A percentile compares a stretch with the other conserved stretches of the same genome.
These are phyloP conservation scores for Aphanomyces invadans DNA, from an alignment of 352 stramenopile genomes.

Conservation along the genomic window DNA sequence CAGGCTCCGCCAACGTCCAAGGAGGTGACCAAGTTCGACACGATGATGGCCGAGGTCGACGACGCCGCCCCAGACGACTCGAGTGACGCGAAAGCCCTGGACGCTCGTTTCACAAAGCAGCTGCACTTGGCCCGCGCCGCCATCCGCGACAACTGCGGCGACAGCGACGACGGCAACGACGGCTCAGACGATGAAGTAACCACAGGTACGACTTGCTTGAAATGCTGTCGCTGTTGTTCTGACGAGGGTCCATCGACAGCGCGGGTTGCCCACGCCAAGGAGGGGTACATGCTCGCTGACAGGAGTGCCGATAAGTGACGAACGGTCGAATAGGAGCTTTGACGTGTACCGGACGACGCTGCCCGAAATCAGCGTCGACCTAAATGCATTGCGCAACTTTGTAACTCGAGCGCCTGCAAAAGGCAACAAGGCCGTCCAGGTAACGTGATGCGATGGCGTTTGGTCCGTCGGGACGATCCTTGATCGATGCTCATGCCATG, in stretches of 20 bases:
- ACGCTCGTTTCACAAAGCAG: not conserved
- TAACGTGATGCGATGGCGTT: no score
- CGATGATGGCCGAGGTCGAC: slow-evolving; percentile 24
- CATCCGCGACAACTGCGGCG: not conserved
- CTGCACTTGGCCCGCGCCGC: not conserved
- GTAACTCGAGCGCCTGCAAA: slow-evolving; percentile 32
- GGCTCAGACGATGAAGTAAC: slow-evolving; percentile 24
- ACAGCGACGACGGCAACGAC: slow-evolving; percentile 15
- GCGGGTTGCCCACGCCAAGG: not conserved
- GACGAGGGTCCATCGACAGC: not conserved
- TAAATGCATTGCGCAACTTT: slow-evolving; percentile 33
- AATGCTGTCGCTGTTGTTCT: slow-evolving; percentile 15
- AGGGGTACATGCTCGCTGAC: not conserved
- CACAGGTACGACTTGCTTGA: not conserved
- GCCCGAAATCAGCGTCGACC: slow-evolving; percentile 25
- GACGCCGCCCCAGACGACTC: not conserved
- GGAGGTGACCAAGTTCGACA: slow-evolving; percentile 5
- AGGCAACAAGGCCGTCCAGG: slow-evolving; percentile 29
- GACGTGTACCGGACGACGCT: not conserved
- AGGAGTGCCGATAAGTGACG: not conserved
- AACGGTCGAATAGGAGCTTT: not conserved
- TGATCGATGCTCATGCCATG: not conserved
- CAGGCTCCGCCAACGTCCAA: not conserved
- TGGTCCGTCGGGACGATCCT: no score
- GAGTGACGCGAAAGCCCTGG: not conserved